phyloP scores from a whole-genome alignment of 768 basidiomycete species.

The Termitomyces eurrhizus region DNA sequence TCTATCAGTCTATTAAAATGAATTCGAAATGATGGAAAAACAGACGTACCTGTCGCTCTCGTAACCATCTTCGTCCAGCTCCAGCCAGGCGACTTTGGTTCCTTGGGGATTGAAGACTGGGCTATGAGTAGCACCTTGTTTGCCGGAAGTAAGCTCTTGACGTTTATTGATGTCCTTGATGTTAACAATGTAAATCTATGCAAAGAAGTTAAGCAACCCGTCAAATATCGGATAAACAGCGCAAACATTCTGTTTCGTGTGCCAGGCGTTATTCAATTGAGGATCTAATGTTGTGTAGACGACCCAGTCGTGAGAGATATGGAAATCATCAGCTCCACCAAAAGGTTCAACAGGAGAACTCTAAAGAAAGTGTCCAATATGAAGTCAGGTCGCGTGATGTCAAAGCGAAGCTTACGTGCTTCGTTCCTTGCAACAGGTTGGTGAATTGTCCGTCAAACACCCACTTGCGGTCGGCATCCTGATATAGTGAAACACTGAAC shows the following conservation, averaged over 20 bases:
- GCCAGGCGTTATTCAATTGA: conserved; percentile 67
- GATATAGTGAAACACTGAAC: conserved; percentile 60
- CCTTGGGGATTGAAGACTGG: conserved; percentile 67
- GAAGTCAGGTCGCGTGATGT: neutral
- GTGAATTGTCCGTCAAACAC: conserved; percentile 46
- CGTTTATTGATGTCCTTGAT: conserved; percentile 48
- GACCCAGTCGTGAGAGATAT: conserved; percentile 63
- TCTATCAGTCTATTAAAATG: conserved; percentile 29
- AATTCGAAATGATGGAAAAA: neutral
- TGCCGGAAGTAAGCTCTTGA: conserved; percentile 74
- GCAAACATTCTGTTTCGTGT: conserved; percentile 83
- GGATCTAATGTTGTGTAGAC: conserved; percentile 89
- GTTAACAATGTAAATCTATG: conserved; percentile 67
- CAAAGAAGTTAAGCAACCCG: neutral
- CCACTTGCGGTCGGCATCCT: conserved; percentile 49
- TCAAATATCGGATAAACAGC: neutral
- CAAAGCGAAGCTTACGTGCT: conserved; percentile 51
- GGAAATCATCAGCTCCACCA: conserved; percentile 80
- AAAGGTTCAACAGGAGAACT: conserved; percentile 80
- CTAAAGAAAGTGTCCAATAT: conserved; percentile 29
- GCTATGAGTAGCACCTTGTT: conserved; percentile 78
- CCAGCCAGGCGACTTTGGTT: conserved; percentile 80
- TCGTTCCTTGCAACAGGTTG: conserved; percentile 63
- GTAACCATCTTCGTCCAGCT: conserved; percentile 84
- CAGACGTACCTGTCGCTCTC: conserved; percentile 71